phyloP scores from a whole-genome alignment of 164 flowering plant genomes.

The Buxus sempervirens region DNA sequence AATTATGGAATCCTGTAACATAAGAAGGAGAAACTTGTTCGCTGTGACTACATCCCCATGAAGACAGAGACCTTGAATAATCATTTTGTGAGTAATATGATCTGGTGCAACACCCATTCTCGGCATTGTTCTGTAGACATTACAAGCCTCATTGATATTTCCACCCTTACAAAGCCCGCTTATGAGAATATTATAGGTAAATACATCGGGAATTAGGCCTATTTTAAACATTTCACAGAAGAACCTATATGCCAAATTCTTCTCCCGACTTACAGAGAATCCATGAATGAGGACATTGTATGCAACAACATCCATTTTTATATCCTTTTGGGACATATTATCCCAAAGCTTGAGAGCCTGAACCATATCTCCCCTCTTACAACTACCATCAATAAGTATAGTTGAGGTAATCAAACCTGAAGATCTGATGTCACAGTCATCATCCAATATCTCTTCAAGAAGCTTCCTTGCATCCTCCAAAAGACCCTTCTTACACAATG shows the following conservation, averaged over 20 bases:
- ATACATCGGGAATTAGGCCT: slow-evolving; percentile 57
- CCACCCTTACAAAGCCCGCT: slow-evolving; percentile 58
- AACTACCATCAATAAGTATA: slow-evolving; percentile 60
- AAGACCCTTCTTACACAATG: slow-evolving; percentile 59
- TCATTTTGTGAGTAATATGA: slow-evolving; percentile 50
- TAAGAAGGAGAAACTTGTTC: slow-evolving; percentile 31
- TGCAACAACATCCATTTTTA: slow-evolving; percentile 44
- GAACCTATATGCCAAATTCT: slow-evolving; percentile 34
- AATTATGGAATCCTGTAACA: slow-evolving; percentile 47
- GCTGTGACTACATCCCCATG: slow-evolving; percentile 49
- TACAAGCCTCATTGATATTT: slow-evolving; percentile 50
- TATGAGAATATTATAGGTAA: slow-evolving; percentile 64
- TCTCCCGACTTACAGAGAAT: slow-evolving; percentile 32
- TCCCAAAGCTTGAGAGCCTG: slow-evolving; percentile 51
- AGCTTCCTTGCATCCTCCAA: slow-evolving; percentile 47
- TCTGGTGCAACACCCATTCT: slow-evolving; percentile 58
- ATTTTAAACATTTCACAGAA: slow-evolving; percentile 53
- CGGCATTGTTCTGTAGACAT: slow-evolving; percentile 41
- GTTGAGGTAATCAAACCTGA: slow-evolving; percentile 54
- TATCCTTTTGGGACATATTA: slow-evolving; percentile 29
- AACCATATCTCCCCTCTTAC: slow-evolving; percentile 43
- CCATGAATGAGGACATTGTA: slow-evolving; percentile 73
- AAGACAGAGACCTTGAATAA: slow-evolving; percentile 60
- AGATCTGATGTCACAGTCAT: slow-evolving; percentile 27
- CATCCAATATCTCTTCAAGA: slow-evolving; percentile 43